These are phyloP conservation scores for Exophiala xenobiotica DNA, from an alignment of 2,329 filamentous ascomycete species.

Conservation along the genomic window DNA sequence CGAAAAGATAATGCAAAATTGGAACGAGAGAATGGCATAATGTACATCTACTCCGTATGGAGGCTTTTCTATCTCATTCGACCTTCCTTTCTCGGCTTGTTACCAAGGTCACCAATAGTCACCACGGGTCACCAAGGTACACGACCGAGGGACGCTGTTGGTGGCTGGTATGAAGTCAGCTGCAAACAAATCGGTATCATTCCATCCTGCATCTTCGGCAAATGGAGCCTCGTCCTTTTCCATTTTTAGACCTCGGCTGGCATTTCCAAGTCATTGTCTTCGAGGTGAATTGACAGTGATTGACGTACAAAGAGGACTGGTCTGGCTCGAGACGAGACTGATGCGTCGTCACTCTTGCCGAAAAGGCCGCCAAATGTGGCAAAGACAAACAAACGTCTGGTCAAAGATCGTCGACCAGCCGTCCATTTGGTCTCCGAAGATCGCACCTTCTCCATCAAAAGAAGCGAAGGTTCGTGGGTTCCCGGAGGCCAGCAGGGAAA, in stretches of 20 bases:
- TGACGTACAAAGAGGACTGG: neutral
- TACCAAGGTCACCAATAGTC: too few species aligned
- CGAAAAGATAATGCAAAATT: slow-evolving; percentile 59
- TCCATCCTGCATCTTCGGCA: neutral
- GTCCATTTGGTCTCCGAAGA: neutral
- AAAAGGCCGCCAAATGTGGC: too few species aligned
- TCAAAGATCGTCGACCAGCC: neutral
- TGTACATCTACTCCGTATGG: too few species aligned
- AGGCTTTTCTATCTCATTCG: too few species aligned
- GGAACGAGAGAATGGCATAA: slow-evolving; percentile 3
- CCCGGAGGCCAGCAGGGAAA: too few species aligned
- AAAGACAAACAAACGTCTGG: too few species aligned
- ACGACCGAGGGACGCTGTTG: too few species aligned
- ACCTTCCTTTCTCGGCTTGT: too few species aligned
- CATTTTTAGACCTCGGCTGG: neutral
- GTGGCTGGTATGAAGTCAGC: neutral
- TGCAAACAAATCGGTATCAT: neutral
- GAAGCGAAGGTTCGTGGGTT: too few species aligned
- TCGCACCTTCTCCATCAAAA: neutral
- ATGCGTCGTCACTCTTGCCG: too few species aligned
- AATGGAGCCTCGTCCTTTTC: neutral
- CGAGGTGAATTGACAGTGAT: neutral
- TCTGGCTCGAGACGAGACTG: too few species aligned
- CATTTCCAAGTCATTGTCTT: neutral
- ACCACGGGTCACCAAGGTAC: too few species aligned